Evolutionary conservation across 2,329 filamentous ascomycete species (phyloP).

Genomic region (Onygenales sp.): DNA sequence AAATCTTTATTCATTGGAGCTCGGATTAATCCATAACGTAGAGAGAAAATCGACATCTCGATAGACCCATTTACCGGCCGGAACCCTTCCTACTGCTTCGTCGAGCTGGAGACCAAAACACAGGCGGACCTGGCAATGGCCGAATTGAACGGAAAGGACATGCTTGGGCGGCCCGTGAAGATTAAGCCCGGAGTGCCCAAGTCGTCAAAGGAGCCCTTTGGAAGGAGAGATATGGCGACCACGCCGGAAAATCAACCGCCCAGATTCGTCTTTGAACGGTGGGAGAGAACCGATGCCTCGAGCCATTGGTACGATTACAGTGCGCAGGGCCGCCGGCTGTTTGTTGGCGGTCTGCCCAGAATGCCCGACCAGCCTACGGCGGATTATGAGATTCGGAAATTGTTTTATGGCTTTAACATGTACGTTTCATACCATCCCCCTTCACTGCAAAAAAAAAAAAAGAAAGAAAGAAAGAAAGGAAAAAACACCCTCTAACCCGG

Average conservation of each 20-base stretch:
- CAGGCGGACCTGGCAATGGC: constrained; percentile 50
- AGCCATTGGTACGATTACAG: constrained; percentile 23
- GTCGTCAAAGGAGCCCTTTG: constrained; percentile 20
- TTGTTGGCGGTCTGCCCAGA: constrained; percentile 38
- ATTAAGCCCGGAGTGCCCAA: constrained; percentile 58
- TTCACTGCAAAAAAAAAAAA: no score
- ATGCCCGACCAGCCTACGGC: constrained; percentile 33
- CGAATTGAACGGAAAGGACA: constrained; percentile 44
- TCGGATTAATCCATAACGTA: constrained; percentile 12
- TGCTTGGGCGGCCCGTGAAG: constrained; percentile 52
- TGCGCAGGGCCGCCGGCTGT: constrained; percentile 35
- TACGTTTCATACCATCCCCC: constrained; percentile 15
- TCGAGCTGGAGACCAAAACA: constrained; percentile 52
- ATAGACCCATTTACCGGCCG: constrained; percentile 58
- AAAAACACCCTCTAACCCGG: neutral
- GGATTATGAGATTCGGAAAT: constrained; percentile 31
- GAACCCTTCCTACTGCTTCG: constrained; percentile 67
- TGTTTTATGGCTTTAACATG: constrained; percentile 38
- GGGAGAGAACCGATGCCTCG: constrained; percentile 32
- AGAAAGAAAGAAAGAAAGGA: constrained; percentile 1
- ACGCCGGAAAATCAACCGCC: constrained; percentile 4
- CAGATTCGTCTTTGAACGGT: constrained; percentile 30
- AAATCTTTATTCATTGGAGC: neutral
- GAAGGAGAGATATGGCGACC: constrained; percentile 4
- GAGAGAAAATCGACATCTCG: constrained; percentile 56